Conservation (phyloP, 495 filamentous ascomycete species). For the Neurospora sp. region DNA sequence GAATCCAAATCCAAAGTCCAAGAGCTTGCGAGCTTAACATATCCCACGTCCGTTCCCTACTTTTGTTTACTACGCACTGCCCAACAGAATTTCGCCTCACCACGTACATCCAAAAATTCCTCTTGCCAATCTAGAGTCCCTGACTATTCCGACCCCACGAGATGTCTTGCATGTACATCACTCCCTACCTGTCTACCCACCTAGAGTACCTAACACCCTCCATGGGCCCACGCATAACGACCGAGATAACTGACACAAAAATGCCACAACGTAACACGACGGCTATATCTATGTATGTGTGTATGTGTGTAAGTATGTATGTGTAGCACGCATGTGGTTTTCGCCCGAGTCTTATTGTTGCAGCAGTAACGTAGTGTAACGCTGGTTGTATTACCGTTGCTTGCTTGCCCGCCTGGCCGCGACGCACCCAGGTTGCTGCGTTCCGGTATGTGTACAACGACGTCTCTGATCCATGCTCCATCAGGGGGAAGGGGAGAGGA, state of each 20-base stretch:
- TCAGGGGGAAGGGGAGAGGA: background rate
- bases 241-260: background rate
- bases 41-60: background rate
- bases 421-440: background rate
- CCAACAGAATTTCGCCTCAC: background rate
- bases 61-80: background rate
- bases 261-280: background rate
- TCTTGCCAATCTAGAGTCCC: background rate
- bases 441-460: background rate
- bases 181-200: background rate
- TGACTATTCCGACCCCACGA: background rate
- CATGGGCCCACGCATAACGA: background rate
- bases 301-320: background rate
- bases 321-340: background rate
- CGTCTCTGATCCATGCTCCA: background rate
- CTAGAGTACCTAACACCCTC: background rate
- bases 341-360: background rate
- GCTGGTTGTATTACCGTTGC: background rate
- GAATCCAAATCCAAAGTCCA: background rate
- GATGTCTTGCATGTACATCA: background rate
- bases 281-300: background rate
- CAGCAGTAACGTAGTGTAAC: background rate
- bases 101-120: background rate
- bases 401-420: background rate
- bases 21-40: background rate